Base-by-base conservation (phyloP, 495 filamentous ascomycete genomes). In the Geopyxis carbonaria region DNA sequence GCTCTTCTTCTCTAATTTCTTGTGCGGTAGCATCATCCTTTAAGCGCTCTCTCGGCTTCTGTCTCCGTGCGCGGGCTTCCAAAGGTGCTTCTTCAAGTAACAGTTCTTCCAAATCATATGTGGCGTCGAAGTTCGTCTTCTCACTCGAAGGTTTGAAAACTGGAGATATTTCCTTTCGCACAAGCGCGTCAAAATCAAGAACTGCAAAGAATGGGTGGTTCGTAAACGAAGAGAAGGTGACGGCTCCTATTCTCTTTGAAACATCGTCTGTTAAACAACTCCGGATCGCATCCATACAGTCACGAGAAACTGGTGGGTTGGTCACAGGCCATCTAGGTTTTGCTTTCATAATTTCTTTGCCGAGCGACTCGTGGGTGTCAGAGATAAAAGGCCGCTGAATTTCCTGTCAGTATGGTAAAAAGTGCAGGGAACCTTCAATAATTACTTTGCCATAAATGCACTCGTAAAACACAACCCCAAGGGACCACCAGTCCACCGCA, bases 81-180 rank as follows among this genome's bases (percentile, higher is more conserved):
- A 97, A 63, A 9, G 89, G 89, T 19, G 89, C 91, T 57, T 97
- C 89, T 60, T 97, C 91, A 33, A 97, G 61, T 16, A 97, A 60
- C 20, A 97, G 60, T 57, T 97, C 89, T 55, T 97, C 89, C 38
- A 97, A 59, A 60, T 97, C 89, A 55, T 97, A 97, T 1, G 89
- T 97, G 3, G 89, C 89, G 60, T 97, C 89, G 45, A 97, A 97
- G 58, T 97, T 97, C 4, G 91, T 93, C 68, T 97, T 97, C 35
- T 97, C 89, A 34, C 81, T 80, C 0, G 86, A 92, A 4, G 89
- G 89, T 16, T 72, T 66, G 61, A 97, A 97, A 0, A 95, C 73
- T 0, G 89, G 87, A 34, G 87, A 76, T 41, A 93, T 73, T 57
- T 92, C 77, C 55, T 94, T 97, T 36, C 75, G 64, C 56, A 91